Percentiles rank a stretch among this genome's conserved stretches.
Evolutionary conservation across 768 basidiomycete species (phyloP).

Genomic region (Tulasnella sp.): DNA sequence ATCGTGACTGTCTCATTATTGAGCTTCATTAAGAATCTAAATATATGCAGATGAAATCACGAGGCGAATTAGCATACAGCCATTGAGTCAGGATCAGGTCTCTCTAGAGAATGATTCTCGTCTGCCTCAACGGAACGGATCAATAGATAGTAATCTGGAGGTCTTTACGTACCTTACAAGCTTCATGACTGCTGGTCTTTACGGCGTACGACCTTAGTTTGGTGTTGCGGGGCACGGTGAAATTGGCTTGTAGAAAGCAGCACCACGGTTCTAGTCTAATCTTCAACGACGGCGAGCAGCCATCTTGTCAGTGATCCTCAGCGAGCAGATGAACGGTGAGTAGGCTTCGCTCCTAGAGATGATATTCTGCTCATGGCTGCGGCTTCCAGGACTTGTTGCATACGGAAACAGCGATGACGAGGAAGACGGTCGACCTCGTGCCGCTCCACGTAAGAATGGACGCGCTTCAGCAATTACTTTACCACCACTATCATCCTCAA

Average conservation of each 20-base stretch:
- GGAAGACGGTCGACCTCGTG: not conserved
- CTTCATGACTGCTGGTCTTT: constrained; percentile 2
- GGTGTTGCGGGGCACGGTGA: not conserved
- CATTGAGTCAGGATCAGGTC: not conserved
- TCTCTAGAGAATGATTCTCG: too few species aligned
- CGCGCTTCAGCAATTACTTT: not conserved
- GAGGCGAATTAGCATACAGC: too few species aligned
- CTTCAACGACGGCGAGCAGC: too few species aligned
- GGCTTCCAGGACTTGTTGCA: not conserved
- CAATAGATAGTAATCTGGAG: not conserved
- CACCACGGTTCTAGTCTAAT: not conserved
- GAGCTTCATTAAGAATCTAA: constrained; percentile 98
- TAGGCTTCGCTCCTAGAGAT: not conserved
- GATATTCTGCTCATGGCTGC: not conserved
- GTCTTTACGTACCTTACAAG: constrained; percentile 9
- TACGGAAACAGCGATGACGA: constrained; percentile 11
- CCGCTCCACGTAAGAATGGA: not conserved
- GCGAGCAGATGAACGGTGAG: constrained; percentile 12
- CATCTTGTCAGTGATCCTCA: too few species aligned
- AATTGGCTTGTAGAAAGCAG: not conserved
- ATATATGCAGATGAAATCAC: too few species aligned
- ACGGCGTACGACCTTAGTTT: not conserved
- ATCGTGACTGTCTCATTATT: constrained; percentile 98
- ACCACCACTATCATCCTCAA: not conserved
- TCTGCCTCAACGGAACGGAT: too few species aligned